Conservation (phyloP, 2,329 filamentous ascomycete genomes). For the Pyrenophora seminiperda region DNA sequence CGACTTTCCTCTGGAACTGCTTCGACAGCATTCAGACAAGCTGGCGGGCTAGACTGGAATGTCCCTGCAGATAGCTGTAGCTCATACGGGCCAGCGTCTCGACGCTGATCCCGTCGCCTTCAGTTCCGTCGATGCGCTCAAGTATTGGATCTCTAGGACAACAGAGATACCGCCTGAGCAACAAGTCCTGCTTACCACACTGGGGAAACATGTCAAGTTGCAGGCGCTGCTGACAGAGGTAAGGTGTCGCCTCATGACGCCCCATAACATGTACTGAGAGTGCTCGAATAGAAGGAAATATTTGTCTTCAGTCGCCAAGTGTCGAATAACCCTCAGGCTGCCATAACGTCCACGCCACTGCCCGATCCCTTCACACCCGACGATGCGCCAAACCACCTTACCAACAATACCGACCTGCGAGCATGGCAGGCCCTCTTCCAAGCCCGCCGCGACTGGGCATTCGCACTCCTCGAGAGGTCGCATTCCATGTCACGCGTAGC, state of each 20-base stretch:
- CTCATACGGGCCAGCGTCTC: slow-evolving; percentile 88
- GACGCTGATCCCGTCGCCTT: slow-evolving; percentile 77
- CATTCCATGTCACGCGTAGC: slow-evolving; percentile 66
- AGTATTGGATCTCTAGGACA: slow-evolving; percentile 76
- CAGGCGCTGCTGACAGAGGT: slow-evolving; percentile 83
- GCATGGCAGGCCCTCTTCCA: slow-evolving; percentile 91
- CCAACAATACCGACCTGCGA: slow-evolving; percentile 76
- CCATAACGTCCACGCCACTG: slow-evolving; percentile 59
- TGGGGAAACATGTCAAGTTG: slow-evolving; percentile 82
- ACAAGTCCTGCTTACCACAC: slow-evolving; percentile 84
- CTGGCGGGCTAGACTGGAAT: slow-evolving; percentile 59
- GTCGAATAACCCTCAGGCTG: slow-evolving; percentile 52
- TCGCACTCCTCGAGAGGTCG: slow-evolving; percentile 71
- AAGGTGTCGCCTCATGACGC: slow-evolving; percentile 25
- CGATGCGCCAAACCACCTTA: slow-evolving; percentile 76
- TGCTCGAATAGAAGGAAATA: slow-evolving; percentile 72
- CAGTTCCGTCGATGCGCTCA: slow-evolving; percentile 80
- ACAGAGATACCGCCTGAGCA: slow-evolving; percentile 75
- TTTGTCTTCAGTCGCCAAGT: slow-evolving; percentile 84
- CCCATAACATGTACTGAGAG: slow-evolving; percentile 11
- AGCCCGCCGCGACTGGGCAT: slow-evolving; percentile 78
- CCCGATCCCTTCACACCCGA: slow-evolving; percentile 64
- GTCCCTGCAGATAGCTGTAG: slow-evolving; percentile 88
- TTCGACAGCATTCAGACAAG: slow-evolving; percentile 25
- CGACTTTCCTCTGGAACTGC: slow-evolving; percentile 21